These are phyloP conservation scores for Simplicillium aogashimaense DNA, from an alignment of 2,329 filamentous ascomycete genomes.

Conservation along the genomic window DNA sequence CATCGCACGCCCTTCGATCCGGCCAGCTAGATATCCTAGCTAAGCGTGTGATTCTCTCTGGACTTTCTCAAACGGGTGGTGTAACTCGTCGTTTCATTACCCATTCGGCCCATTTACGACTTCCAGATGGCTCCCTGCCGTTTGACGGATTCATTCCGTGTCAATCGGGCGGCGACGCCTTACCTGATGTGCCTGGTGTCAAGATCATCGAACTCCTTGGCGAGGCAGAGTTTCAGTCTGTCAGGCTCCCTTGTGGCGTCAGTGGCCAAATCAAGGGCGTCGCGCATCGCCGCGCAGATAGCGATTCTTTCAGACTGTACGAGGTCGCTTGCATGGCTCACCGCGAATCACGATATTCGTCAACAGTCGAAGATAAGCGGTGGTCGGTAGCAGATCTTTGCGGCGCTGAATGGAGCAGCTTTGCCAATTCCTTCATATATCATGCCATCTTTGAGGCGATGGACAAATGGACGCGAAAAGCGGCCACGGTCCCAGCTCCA, in stretches of 20 bases:
- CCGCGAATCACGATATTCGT: conserved; percentile 10
- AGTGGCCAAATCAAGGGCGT: conserved; percentile 8
- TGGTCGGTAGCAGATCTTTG: conserved; percentile 7
- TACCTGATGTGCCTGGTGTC: conserved; percentile 7
- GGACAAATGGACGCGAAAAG: conserved; percentile 7
- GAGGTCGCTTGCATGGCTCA: conserved; percentile 10
- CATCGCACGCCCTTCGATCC: conserved; percentile 7
- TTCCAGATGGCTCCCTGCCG: conserved; percentile 7
- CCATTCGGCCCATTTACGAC: conserved; percentile 5
- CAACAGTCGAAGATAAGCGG: conserved; percentile 3
- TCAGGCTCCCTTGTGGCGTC: conserved; percentile 8
- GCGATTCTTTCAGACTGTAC: conserved; percentile 7
- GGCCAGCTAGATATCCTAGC: conserved; percentile 6
- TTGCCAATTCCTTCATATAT: conserved; percentile 11
- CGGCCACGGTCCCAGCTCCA: conserved; percentile 1
- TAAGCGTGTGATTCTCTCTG: conserved; percentile 7
- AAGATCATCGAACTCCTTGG: conserved; percentile 9
- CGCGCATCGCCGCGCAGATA: conserved; percentile 7
- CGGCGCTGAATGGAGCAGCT: conserved; percentile 9
- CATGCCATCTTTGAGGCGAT: conserved; percentile 10
- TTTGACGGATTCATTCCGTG: conserved; percentile 10
- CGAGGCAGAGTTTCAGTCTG: conserved; percentile 10
- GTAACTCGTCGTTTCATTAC: conserved; percentile 7
- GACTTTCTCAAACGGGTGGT: conserved; percentile 10
- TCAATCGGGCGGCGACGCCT: conserved; percentile 9